phyloP scores from a whole-genome alignment of 768 basidiomycete species.

The Symmetrospora coprosmae region DNA sequence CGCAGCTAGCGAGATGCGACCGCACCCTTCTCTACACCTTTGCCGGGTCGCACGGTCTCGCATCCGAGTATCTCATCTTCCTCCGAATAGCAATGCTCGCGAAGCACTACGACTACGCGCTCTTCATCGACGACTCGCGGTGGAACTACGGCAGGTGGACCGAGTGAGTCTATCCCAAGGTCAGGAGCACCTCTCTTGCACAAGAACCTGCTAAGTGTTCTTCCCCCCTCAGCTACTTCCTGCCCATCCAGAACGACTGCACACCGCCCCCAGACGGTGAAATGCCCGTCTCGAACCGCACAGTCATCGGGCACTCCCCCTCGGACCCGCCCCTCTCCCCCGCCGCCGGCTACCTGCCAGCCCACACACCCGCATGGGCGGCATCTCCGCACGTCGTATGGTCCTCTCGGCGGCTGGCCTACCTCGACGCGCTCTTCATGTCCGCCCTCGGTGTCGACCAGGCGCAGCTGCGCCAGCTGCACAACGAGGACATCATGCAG shows the following conservation, averaged over 20 bases:
- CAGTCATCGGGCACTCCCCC: too few species aligned
- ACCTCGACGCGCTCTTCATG: constrained; percentile 1
- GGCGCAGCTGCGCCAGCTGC: not conserved
- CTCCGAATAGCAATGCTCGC: constrained; percentile 1
- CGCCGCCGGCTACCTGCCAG: not conserved
- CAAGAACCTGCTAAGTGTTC: not conserved
- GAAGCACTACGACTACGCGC: not conserved
- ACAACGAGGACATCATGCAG: not conserved
- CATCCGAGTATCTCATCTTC: constrained; percentile 10
- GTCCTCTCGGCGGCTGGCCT: constrained; percentile 8
- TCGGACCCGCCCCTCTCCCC: not conserved
- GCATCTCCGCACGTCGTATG: constrained; percentile 1
- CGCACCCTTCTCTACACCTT: constrained; percentile 2
- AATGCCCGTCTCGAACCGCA: constrained; percentile 1
- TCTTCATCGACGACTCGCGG: constrained; percentile 9
- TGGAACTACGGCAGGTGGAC: constrained; percentile 20
- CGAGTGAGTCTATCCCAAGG: not conserved
- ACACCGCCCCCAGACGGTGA: not conserved
- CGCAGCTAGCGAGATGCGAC: not conserved
- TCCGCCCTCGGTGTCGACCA: not conserved
- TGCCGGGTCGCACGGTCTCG: constrained; percentile 13
- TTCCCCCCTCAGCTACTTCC: constrained; percentile 9
- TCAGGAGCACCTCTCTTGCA: not conserved
- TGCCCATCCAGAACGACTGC: not conserved
- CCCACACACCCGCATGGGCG: too few species aligned